phyloP scores from a whole-genome alignment of 192 early-diverging fungal genomes.

The Entomortierella parvispora region DNA sequence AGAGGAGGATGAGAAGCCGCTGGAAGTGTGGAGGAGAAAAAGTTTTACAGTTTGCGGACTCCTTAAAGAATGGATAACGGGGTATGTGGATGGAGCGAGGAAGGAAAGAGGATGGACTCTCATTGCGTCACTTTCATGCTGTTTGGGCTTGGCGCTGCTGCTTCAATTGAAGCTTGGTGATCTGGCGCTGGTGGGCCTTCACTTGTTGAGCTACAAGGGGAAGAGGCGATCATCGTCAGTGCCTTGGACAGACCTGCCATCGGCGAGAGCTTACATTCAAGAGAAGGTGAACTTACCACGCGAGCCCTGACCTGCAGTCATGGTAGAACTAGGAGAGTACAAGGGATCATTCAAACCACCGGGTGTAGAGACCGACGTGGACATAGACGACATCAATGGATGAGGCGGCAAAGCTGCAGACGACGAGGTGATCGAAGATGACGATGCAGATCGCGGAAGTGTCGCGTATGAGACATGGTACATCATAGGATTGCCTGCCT shows the following conservation, averaged over 20 bases:
- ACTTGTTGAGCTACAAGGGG: constrained; percentile 3
- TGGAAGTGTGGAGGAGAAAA: neutral
- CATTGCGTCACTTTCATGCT: constrained; percentile 3
- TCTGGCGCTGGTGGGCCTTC: constrained; percentile 13
- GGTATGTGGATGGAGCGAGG: neutral
- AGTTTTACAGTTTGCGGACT: no score
- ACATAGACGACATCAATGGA: constrained; percentile 42
- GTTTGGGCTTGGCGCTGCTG: constrained; percentile 27
- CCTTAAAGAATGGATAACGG: no score
- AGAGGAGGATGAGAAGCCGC: neutral
- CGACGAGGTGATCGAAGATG: neutral
- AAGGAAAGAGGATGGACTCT: no score
- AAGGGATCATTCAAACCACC: constrained; percentile 22
- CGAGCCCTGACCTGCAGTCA: neutral
- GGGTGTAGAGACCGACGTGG: constrained; percentile 7
- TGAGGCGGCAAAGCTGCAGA: constrained; percentile 40
- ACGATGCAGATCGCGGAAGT: neutral
- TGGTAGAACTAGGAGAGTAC: neutral
- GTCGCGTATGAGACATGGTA: constrained; percentile 7
- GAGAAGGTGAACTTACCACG: constrained; percentile 12
- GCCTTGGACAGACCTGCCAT: no score
- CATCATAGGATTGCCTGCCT: constrained; percentile 16
- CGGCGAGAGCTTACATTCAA: no score
- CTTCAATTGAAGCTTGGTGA: constrained; percentile 19
- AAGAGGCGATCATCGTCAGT: no score